Percentiles rank a stretch among this genome's conserved stretches.
Conservation (phyloP, 23 red algal genomes). For the Pyropia haitanensis region DNA sequence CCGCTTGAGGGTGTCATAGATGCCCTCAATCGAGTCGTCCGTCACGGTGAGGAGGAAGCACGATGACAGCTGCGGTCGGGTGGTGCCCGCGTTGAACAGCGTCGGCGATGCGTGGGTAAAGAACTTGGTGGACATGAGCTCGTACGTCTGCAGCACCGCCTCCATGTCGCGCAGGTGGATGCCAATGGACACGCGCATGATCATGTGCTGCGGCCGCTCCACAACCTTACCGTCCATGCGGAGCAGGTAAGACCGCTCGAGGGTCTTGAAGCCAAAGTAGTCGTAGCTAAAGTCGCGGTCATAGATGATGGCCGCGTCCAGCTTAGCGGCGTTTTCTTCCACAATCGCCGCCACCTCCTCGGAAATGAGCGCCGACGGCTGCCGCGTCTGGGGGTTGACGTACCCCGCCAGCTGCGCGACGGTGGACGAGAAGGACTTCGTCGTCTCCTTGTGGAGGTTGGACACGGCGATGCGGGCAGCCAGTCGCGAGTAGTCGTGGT, state of each 20-base stretch:
- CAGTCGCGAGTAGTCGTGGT: constrained; percentile 96
- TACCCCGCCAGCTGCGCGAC: constrained; percentile 56
- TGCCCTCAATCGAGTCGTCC: constrained; percentile 98
- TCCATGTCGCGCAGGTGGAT: constrained; percentile 87
- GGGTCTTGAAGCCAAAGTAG: constrained; percentile 98
- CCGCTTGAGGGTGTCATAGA: constrained; percentile 99
- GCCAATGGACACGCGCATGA: constrained; percentile 92
- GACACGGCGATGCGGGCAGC: constrained; percentile 93
- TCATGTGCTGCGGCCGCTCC: constrained; percentile 97
- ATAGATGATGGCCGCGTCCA: constrained; percentile 94
- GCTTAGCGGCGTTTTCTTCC: constrained; percentile 49
- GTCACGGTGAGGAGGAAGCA: constrained; percentile 99
- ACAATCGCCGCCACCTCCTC: constrained; percentile 64
- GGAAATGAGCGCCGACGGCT: constrained; percentile 64
- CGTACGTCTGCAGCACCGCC: constrained; percentile 83
- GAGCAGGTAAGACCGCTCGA: constrained; percentile 94
- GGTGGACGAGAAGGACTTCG: constrained; percentile 78
- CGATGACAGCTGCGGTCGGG: constrained; percentile 85
- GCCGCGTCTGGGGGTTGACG: constrained; percentile 39
- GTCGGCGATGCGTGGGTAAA: constrained; percentile 97
- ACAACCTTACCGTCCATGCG: constrained; percentile 88
- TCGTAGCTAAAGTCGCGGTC: constrained; percentile 99
- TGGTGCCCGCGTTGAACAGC: constrained; percentile 93
- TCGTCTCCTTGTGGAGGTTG: constrained; percentile 95
- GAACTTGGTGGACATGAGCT: constrained; percentile 79